Conservation (phyloP, 345 rosid species). For the Rhodamnia rubescens region DNA sequence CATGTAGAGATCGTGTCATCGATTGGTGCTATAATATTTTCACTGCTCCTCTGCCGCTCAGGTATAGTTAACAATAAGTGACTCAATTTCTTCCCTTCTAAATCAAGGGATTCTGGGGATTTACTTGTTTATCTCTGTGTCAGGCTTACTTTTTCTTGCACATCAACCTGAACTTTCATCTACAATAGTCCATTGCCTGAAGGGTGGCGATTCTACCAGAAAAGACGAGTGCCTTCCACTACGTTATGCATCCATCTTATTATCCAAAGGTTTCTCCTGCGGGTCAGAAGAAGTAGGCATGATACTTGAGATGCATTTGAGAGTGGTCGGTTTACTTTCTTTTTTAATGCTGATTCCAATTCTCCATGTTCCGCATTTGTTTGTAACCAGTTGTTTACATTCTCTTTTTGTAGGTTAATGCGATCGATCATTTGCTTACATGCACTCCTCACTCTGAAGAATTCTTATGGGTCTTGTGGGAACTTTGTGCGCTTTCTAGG, state of each 20-base stretch:
- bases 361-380: not conserved
- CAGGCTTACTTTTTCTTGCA: slow-evolving; percentile 80
- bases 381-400: not conserved
- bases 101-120: not conserved
- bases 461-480: slow-evolving; percentile 95
- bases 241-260: slow-evolving; percentile 66
- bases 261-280: slow-evolving; percentile 88
- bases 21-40: slow-evolving; percentile 71
- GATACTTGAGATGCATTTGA: slow-evolving; percentile 81
- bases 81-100: not conserved
- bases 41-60: slow-evolving; percentile 69
- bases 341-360: not conserved
- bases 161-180: slow-evolving; percentile 68
- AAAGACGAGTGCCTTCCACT: slow-evolving; percentile 90
- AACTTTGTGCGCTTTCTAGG: slow-evolving; percentile 93
- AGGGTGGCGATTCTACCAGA: slow-evolving; percentile 38
- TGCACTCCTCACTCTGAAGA: slow-evolving; percentile 81
- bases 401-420: slow-evolving; percentile 50
- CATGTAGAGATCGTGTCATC: slow-evolving; percentile 55
- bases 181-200: slow-evolving; percentile 55
- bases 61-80: slow-evolving; percentile 24
- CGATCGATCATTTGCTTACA: slow-evolving; percentile 69
- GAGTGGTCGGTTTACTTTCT: slow-evolving; percentile 59
- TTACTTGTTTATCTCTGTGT: slow-evolving; percentile 10
- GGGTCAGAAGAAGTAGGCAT: slow-evolving; percentile 70